Evolutionary conservation across 345 rosid species (phyloP).

Genomic region (Clarkia xantiana): DNA sequence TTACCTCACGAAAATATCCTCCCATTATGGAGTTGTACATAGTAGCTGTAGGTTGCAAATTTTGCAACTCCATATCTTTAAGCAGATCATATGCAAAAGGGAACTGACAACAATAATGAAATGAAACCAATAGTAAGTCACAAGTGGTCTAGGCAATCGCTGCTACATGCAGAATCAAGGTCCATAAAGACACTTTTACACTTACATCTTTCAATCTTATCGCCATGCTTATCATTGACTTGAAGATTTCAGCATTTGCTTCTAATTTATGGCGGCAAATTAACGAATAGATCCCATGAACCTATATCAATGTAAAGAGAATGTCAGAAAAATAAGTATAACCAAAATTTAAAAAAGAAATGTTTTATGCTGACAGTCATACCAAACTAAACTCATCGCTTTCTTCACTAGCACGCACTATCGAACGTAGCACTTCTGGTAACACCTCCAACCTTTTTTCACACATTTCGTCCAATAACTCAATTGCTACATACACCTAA

Average conservation of each 20-base stretch:
- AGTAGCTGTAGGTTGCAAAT: constrained; percentile 37
- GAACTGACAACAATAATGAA: constrained; percentile 32
- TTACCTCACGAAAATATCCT: constrained; percentile 76
- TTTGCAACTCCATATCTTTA: constrained; percentile 37
- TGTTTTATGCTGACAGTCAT: constrained; percentile 7
- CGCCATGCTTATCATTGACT: constrained; percentile 48
- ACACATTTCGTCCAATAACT: constrained; percentile 46
- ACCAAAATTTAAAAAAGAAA: not conserved
- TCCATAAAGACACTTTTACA: not conserved
- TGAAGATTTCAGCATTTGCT: constrained; percentile 58
- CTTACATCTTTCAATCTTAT: constrained; percentile 77
- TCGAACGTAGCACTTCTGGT: constrained; percentile 25
- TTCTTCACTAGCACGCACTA: constrained; percentile 44
- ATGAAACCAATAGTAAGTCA: constrained; percentile 1
- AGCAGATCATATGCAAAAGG: constrained; percentile 64
- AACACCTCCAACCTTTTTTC: constrained; percentile 39
- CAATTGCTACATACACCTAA: constrained; percentile 73
- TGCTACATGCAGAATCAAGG: no score
- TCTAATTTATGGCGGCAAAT: constrained; percentile 34
- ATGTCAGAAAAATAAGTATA: not conserved
- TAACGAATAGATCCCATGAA: constrained; percentile 41
- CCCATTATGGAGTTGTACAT: constrained; percentile 70
- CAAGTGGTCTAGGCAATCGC: not conserved
- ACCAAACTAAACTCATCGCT: constrained; percentile 60
- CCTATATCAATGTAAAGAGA: constrained; percentile 29